phyloP scores from a whole-genome alignment of 2,329 filamentous ascomycete genomes.

The Tothia fuscella region DNA sequence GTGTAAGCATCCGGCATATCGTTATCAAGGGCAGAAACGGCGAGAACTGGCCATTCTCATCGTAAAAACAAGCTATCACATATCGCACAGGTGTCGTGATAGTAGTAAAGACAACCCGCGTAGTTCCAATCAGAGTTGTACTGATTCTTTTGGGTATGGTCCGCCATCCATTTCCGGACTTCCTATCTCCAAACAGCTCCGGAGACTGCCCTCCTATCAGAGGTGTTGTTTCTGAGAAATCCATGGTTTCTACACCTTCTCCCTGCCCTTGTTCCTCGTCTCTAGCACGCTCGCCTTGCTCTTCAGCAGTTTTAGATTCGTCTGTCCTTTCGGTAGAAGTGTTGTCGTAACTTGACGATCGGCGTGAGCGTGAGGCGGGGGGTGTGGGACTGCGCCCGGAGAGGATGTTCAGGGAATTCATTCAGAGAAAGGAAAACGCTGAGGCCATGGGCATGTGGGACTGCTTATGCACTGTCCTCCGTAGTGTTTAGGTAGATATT shows the following conservation, averaged over 20 bases:
- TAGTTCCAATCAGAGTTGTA: slow-evolving; percentile 58
- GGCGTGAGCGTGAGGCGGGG: slow-evolving; percentile 38
- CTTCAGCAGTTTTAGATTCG: background rate
- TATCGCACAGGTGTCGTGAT: slow-evolving; percentile 72
- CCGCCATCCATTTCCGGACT: slow-evolving; percentile 28
- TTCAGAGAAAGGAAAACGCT: too few relatives aligned
- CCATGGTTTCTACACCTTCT: slow-evolving; percentile 21
- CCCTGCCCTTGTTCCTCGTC: slow-evolving; percentile 12
- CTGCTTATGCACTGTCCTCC: too few relatives aligned
- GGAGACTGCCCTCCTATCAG: slow-evolving; percentile 35
- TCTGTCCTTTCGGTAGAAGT: slow-evolving; percentile 7
- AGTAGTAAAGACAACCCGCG: slow-evolving; percentile 68
- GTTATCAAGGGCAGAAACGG: slow-evolving; percentile 59
- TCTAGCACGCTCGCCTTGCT: slow-evolving; percentile 2
- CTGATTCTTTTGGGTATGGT: slow-evolving; percentile 57
- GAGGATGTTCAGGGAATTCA: slow-evolving; percentile 96
- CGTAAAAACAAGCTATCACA: slow-evolving; percentile 70
- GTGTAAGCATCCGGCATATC: slow-evolving; percentile 38
- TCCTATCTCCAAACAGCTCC: slow-evolving; percentile 22
- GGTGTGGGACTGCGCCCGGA: slow-evolving; percentile 57
- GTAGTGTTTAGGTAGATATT: too few relatives aligned
- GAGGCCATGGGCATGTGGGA: too few relatives aligned
- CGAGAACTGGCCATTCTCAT: slow-evolving; percentile 67
- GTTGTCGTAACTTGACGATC: slow-evolving; percentile 39
- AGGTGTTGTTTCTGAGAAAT: slow-evolving; percentile 55